Evolutionary conservation across 441 rosid species (phyloP).

Genomic region (Pelargonium fulgidum): DNA sequence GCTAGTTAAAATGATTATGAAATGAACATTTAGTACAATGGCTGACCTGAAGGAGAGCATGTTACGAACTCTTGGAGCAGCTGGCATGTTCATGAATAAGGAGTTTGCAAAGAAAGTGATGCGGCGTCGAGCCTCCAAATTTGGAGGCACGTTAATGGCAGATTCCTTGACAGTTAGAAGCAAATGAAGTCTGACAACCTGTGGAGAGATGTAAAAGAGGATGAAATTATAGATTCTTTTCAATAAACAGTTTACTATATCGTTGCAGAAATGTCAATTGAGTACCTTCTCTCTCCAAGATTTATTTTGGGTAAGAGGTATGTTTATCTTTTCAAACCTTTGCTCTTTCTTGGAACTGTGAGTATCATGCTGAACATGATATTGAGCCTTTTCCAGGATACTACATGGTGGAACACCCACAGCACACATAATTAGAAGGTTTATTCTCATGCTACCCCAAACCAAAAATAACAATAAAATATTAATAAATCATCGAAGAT

Average conservation of each 20-base stretch:
- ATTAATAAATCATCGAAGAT: neutral
- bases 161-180: conserved; percentile 92
- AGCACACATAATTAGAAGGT: conserved; percentile 12
- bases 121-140: conserved; percentile 93
- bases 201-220: conserved; percentile 18
- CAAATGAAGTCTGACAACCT: conserved; percentile 74
- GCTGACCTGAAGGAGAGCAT: conserved; percentile 89
- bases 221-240: conserved; percentile 19
- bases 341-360: conserved; percentile 43
- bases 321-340: conserved; percentile 68
- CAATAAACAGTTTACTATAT: no score
- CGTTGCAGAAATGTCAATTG: conserved; percentile 6
- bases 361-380: conserved; percentile 16
- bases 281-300: conserved; percentile 75
- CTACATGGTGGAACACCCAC: conserved; percentile 30
- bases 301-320: conserved; percentile 22
- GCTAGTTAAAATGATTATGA: no score
- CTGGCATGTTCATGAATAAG: conserved; percentile 87
- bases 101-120: conserved; percentile 97
- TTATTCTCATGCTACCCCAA: conserved; percentile 14
- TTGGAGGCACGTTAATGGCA: conserved; percentile 86
- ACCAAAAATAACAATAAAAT: conserved; percentile 3
- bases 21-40: conserved; percentile 6
- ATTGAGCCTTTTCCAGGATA: conserved; percentile 48
- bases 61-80: conserved; percentile 83